A percentile compares a stretch with the other conserved stretches of the same genome.
These are phyloP conservation scores for Anethum foeniculum DNA, from an alignment of 140 eudicot species.

Conservation along the genomic window DNA sequence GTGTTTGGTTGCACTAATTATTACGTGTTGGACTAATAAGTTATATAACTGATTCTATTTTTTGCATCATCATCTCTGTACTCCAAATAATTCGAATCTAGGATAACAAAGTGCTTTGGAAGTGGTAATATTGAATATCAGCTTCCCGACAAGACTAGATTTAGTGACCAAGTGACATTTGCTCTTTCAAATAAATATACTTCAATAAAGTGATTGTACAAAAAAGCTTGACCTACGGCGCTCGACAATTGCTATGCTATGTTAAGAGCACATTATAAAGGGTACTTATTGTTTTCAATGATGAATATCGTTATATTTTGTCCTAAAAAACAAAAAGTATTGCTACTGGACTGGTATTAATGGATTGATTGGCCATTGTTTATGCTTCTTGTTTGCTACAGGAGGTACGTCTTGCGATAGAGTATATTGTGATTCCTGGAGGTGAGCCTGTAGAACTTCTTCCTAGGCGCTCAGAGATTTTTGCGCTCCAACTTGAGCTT, in stretches of 20 bases:
- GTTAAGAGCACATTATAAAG: not conserved
- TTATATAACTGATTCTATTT: not conserved
- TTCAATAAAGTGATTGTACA: not conserved
- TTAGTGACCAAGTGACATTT: not conserved
- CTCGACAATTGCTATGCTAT: not conserved
- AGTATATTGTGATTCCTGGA: constrained; percentile 94
- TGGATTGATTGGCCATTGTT: not conserved
- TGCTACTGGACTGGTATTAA: not conserved
- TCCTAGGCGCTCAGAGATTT: constrained; percentile 81
- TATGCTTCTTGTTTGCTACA: constrained; percentile 15
- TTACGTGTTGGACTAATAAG: not conserved
- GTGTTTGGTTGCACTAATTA: not conserved
- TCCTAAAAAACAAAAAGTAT: not conserved
- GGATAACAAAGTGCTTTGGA: not conserved
- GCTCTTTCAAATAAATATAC: not conserved
- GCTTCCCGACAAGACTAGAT: not conserved
- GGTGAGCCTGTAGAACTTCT: constrained; percentile 96
- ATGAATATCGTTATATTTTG: not conserved
- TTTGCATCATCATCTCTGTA: not conserved
- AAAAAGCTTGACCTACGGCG: not conserved
- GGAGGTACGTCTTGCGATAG: constrained; percentile 98
- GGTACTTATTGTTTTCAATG: not conserved
- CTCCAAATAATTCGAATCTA: not conserved
- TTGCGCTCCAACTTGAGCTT: constrained; percentile 89
- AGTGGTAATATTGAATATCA: not conserved